phyloP scores from a whole-genome alignment of 192 early-diverging fungal genomes.

The Anaeromyces robustus region DNA sequence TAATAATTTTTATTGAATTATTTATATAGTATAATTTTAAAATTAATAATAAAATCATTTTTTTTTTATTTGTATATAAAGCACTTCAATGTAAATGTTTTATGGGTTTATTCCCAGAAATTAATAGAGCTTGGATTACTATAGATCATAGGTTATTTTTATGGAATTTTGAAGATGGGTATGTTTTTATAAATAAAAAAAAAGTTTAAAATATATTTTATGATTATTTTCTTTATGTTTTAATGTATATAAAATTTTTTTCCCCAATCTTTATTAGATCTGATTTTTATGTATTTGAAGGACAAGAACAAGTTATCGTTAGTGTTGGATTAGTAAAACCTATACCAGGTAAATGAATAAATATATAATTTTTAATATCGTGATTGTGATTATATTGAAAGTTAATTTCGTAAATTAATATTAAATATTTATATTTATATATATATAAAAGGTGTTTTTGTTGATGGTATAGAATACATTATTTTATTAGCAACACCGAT shows the following conservation, averaged over 20 bases:
- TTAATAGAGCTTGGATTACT: constrained; percentile 80
- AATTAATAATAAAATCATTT: no score
- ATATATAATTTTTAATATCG: no score
- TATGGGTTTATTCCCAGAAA: constrained; percentile 82
- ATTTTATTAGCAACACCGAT: constrained; percentile 74
- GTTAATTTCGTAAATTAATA: no score
- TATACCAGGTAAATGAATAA: constrained; percentile 24
- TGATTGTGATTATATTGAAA: no score
- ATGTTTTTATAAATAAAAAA: no score
- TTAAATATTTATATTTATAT: constrained; percentile 1
- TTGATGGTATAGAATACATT: constrained; percentile 64
- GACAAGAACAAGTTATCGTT: constrained; percentile 78
- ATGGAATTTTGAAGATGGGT: constrained; percentile 78
- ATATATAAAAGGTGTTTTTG: constrained; percentile 46
- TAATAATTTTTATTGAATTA: no score
- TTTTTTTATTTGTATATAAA: background rate
- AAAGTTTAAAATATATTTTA: no score
- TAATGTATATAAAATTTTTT: no score
- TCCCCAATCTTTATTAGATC: constrained; percentile 11
- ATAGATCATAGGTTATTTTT: constrained; percentile 77
- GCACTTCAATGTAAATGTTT: constrained; percentile 59
- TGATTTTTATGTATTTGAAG: constrained; percentile 58
- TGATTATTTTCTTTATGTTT: no score
- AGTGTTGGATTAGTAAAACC: constrained; percentile 69
- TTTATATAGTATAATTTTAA: no score